phyloP scores from a whole-genome alignment of 805 yeast species.

The Saturnispora sanitii region DNA sequence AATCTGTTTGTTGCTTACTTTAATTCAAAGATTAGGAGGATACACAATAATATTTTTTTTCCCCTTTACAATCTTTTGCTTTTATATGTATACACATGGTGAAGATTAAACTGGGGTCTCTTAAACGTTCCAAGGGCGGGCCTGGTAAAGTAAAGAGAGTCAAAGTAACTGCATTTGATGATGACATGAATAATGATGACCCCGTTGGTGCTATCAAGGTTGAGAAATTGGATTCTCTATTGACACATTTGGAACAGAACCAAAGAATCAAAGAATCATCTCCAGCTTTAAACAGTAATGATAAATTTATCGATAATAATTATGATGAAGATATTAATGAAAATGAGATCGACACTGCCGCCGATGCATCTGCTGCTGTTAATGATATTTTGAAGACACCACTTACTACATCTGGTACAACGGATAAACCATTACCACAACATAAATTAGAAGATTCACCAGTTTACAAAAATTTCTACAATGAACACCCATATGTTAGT shows the following conservation, averaged over 20 bases:
- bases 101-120: conserved; percentile 4
- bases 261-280: no score
- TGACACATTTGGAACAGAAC: conserved; percentile 8
- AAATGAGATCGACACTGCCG: conserved; percentile 21
- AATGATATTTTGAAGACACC: conserved; percentile 31
- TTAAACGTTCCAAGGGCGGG: conserved; percentile 1
- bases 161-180: background rate
- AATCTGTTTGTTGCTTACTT: no score
- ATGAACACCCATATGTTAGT: conserved; percentile 45
- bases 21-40: no score
- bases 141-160: background rate
- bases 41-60: no score
- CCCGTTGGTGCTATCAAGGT: background rate
- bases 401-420: conserved; percentile 26
- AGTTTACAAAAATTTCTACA: conserved; percentile 54
- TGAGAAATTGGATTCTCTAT: conserved; percentile 11
- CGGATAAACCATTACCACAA: conserved; percentile 40
- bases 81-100: no score
- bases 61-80: no score
- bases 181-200: background rate
- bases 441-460: conserved; percentile 40
- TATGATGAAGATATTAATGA: conserved; percentile 7
- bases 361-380: conserved; percentile 28
- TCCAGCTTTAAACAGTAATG: no score
- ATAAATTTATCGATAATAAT: background rate